Evolutionary conservation across 1,284 basidiomycete species (phyloP), one percentile per base, ranked within the genome.

Genomic region (Leucoagaricus sp.): DNA sequence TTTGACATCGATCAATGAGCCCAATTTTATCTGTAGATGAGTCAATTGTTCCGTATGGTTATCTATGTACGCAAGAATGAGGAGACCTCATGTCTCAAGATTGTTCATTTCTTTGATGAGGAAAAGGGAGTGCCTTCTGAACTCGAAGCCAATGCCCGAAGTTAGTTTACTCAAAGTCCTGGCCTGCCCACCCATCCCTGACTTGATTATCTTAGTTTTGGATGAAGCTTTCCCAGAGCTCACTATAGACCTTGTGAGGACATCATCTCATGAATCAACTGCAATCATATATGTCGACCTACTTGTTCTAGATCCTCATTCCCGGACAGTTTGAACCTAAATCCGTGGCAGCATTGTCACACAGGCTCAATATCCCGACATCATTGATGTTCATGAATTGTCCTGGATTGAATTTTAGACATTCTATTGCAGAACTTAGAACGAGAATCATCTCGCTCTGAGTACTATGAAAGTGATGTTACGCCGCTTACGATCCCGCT

Each of bases 11-110:
- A 31, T 7, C 19, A n/a, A n/a, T n/a, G 26, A 33, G 28, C 51
- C 52, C 3, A 38, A n/a, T n/a, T 28, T 53, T 25, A 29, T n/a
- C 29, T 15, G n/a, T 47, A 87, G 85, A 84, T 89, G 58, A 82
- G 86, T 62, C 72, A 76, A 45, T 64, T 90, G 2, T 81, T 87
- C 62, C 76, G 81, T 49, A 85, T 85, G 76, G 75, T 89, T 34
- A 67, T 82, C 17, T 90, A 91, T 61, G 84, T 89, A 8, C 68
- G 74, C 44, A 73, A 75, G 58, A 89, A 87, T 63, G 88, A 91
- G 68, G 83, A 84, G 56, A 87, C 88, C 0, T 80, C 84, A 0
- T 78, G 80, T 61, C 64, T 89, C 59, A 87, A 86, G 69, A 77
- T 90, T 29, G 77, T 86, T 1, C 86, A 89, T 64, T 88, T 87